Evolutionary conservation across 2,329 filamentous ascomycete species (phyloP).

Genomic region (Stagonosporopsis cucurbitacearum): DNA sequence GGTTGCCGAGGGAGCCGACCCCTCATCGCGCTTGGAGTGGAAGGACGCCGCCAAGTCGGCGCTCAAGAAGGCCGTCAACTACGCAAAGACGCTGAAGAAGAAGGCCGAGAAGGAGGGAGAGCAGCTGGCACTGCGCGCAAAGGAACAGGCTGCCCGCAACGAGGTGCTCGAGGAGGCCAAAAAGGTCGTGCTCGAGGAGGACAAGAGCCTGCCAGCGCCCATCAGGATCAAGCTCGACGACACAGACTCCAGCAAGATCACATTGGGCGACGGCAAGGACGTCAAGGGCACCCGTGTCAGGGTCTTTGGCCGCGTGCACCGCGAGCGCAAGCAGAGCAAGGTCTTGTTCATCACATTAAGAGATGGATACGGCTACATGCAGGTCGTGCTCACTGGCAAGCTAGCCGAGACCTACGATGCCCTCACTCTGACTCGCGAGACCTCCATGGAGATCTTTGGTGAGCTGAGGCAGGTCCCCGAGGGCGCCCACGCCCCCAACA

Average conservation of each 20-base stretch:
- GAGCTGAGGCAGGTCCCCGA: conserved; percentile 82
- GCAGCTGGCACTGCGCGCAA: conserved; percentile 72
- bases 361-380: conserved; percentile 84
- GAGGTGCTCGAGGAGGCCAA: conserved; percentile 81
- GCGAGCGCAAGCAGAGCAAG: conserved; percentile 80
- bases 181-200: conserved; percentile 74
- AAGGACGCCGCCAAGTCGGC: conserved; percentile 84
- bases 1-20: conserved; percentile 59
- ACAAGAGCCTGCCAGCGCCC: conserved; percentile 74
- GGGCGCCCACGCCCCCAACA: conserved; percentile 78
- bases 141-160: conserved; percentile 73
- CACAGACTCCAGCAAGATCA: conserved; percentile 64
- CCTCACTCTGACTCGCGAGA: conserved; percentile 82
- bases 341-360: conserved; percentile 85
- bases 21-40: conserved; percentile 71
- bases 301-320: conserved; percentile 83
- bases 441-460: conserved; percentile 82
- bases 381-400: conserved; percentile 81
- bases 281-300: conserved; percentile 75
- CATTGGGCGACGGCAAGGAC: conserved; percentile 59
- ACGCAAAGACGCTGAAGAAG: conserved; percentile 78
- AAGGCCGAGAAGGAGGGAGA: conserved; percentile 82
- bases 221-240: conserved; percentile 77
- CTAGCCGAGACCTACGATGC: conserved; percentile 93
- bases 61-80: conserved; percentile 81